These are phyloP conservation scores for Firmiana major DNA, from an alignment of 345 rosid genomes.

Conservation along the genomic window DNA sequence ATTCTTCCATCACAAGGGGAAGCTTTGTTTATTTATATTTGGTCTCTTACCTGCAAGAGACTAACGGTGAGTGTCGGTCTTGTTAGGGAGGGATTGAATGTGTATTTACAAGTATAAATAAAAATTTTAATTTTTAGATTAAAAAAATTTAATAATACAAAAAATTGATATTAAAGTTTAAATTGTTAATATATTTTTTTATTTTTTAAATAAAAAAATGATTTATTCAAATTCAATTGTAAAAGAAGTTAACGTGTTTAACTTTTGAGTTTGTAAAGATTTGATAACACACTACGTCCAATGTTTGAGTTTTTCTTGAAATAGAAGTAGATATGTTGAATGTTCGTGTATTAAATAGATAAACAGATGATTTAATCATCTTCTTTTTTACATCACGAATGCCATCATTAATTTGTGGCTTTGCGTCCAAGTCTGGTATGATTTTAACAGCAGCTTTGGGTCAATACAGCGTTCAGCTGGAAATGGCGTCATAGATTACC, in stretches of 20 bases:
- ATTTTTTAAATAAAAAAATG: too few species aligned
- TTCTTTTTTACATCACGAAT: neutral
- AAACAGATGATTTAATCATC: neutral
- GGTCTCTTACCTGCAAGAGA: neutral
- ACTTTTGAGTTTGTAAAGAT: too few species aligned
- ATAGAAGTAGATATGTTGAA: constrained; percentile 8
- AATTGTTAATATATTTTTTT: too few species aligned
- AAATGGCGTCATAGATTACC: neutral
- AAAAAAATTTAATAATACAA: too few species aligned
- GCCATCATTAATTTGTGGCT: constrained; percentile 18
- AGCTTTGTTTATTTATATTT: neutral
- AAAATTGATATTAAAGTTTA: too few species aligned
- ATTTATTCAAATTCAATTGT: too few species aligned
- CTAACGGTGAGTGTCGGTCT: too few species aligned
- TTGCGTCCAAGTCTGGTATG: constrained; percentile 4
- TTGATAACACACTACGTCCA: too few species aligned
- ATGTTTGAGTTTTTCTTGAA: constrained; percentile 20
- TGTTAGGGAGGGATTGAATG: too few species aligned
- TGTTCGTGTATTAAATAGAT: neutral
- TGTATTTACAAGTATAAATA: too few species aligned
- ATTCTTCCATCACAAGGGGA: constrained; percentile 6
- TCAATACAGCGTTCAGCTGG: constrained; percentile 9
- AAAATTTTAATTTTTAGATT: too few species aligned
- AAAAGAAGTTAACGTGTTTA: too few species aligned
- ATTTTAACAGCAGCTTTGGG: neutral